Conservation (phyloP, 2,329 filamentous ascomycete genomes). For the Sporothrix variecibatus region DNA sequence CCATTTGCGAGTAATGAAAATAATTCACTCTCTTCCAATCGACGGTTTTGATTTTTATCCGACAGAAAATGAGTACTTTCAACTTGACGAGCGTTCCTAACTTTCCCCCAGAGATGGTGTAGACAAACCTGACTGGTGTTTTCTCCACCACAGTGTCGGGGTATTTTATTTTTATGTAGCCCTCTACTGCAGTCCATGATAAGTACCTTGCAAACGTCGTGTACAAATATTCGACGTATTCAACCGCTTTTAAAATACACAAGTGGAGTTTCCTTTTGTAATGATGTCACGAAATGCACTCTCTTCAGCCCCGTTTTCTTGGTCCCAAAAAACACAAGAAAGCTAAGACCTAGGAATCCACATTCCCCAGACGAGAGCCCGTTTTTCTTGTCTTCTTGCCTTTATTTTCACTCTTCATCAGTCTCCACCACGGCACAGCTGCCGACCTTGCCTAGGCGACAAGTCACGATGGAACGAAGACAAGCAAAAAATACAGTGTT, state of each 20-base stretch:
- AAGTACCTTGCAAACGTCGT: too few relatives aligned
- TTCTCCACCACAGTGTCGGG: background rate
- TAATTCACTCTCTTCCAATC: background rate
- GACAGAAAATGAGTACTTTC: background rate
- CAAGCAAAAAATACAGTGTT: too few relatives aligned
- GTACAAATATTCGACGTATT: too few relatives aligned
- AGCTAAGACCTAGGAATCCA: background rate
- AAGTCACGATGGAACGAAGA: background rate
- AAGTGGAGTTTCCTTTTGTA: background rate
- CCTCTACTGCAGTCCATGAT: too few relatives aligned
- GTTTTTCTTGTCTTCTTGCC: background rate
- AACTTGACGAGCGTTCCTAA: too few relatives aligned
- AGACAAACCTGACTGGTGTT: too few relatives aligned
- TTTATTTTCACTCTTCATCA: background rate
- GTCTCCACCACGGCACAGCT: constrained; percentile 19
- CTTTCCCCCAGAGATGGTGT: too few relatives aligned
- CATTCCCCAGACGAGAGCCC: background rate
- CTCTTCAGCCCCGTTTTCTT: background rate
- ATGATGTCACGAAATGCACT: background rate
- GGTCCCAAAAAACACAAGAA: background rate
- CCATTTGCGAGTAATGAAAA: background rate
- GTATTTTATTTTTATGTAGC: too few relatives aligned
- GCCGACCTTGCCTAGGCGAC: constrained; percentile 8
- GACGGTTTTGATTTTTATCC: background rate
- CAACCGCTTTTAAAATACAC: too few relatives aligned